Evolutionary conservation across 1,139 yeast genomes (phyloP).

Genomic region (Ogataea hybrid): DNA sequence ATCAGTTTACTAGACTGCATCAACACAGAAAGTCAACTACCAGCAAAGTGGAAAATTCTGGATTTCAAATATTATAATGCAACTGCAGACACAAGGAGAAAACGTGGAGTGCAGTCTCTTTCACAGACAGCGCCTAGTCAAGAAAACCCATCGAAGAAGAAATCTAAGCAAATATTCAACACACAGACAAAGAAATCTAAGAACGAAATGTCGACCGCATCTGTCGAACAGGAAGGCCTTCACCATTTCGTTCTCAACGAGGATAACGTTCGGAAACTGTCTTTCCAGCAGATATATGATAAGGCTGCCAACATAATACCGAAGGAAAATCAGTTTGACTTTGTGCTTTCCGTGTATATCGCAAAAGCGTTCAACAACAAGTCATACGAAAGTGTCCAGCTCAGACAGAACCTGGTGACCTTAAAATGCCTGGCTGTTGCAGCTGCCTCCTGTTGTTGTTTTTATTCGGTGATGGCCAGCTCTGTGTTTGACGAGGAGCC

Average conservation of each 20-base stretch:
- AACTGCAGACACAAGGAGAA: constrained; percentile 11
- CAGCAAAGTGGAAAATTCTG: constrained; percentile 56
- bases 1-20: constrained; percentile 55
- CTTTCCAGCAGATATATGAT: constrained; percentile 63
- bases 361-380: constrained; percentile 69
- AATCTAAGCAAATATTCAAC: constrained; percentile 14
- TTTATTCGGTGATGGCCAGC: constrained; percentile 55
- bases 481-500: constrained; percentile 75
- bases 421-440: constrained; percentile 70
- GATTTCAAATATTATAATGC: constrained; percentile 54
- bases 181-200: constrained; percentile 26
- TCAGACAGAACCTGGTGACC: constrained; percentile 59
- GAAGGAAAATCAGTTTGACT: constrained; percentile 59
- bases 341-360: constrained; percentile 57
- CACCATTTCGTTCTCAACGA: constrained; percentile 44
- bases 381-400: constrained; percentile 49
- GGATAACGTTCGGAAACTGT: constrained; percentile 48
- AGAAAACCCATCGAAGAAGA: constrained; percentile 11
- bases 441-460: constrained; percentile 48
- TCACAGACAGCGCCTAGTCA: constrained; percentile 5
- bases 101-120: background rate
- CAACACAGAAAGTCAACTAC: constrained; percentile 45
- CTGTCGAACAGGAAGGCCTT: constrained; percentile 40
- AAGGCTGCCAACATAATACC: constrained; percentile 62
- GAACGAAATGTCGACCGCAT: constrained; percentile 12